phyloP scores from a whole-genome alignment of 2,329 filamentous ascomycete species.

The Monosporascus cannonballus region DNA sequence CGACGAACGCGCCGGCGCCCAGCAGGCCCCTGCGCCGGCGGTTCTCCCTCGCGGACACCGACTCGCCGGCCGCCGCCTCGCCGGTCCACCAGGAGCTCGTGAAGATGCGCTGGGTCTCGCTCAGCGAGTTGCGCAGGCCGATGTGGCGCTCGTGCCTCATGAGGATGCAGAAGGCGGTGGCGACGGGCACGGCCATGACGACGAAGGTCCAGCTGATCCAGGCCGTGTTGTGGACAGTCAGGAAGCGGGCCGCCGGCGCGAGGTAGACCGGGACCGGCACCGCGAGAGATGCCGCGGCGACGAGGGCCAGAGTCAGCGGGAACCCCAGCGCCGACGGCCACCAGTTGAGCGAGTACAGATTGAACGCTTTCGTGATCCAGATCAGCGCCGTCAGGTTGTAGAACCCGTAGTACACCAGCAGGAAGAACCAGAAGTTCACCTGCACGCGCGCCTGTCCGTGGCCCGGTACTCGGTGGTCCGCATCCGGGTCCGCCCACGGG shows the following conservation, averaged over 20 bases:
- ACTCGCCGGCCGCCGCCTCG: conserved; percentile 41
- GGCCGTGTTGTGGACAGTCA: conserved; percentile 57
- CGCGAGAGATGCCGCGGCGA: conserved; percentile 53
- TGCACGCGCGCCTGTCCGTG: conserved; percentile 58
- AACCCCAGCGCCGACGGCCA: conserved; percentile 62
- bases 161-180: conserved; percentile 58
- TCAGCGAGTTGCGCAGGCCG: conserved; percentile 52
- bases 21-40: conserved; percentile 31
- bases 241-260: conserved; percentile 42
- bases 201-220: conserved; percentile 67
- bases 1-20: conserved; percentile 28
- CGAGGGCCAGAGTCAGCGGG: conserved; percentile 55
- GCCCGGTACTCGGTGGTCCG: conserved; percentile 44
- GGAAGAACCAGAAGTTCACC: conserved; percentile 67
- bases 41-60: conserved; percentile 33
- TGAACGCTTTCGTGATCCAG: conserved; percentile 69
- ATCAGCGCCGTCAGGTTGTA: conserved; percentile 62
- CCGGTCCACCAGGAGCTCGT: conserved; percentile 61
- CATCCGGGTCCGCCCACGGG: conserved; percentile 6
- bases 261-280: conserved; percentile 56
- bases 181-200: conserved; percentile 64
- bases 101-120: conserved; percentile 62
- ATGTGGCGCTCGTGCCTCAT: conserved; percentile 59
- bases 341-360: conserved; percentile 66
- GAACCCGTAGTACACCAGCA: conserved; percentile 63